Evolutionary conservation across 1,284 basidiomycete genomes (phyloP), one percentile per base, ranked within the genome.

Genomic region (Porphyrellus sp.): DNA sequence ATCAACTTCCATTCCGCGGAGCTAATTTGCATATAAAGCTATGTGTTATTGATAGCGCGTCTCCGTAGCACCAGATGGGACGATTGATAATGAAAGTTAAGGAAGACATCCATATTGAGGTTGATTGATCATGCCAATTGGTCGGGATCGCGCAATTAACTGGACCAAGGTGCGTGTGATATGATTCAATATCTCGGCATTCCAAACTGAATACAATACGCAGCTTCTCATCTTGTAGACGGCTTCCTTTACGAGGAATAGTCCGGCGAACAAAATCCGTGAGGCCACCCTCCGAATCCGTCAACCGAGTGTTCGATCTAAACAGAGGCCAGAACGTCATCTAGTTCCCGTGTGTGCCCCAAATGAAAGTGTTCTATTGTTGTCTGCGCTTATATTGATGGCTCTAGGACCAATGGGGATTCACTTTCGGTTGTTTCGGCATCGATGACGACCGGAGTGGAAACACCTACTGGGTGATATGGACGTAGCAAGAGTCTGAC

Each of bases 401-500:
- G 38, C 8, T 11, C 23, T 34, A 30, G 27, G 3, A 34, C 37
- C 24, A 13, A 13, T 30, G 21, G 20, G 20, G 33, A 40, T 37
- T 45, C n/a, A 12, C 21, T 18, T 27, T 15, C 24, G 42, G 44
- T 39, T 37, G 23, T 52, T 41, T 52, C 28, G 54, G 42, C 25
- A 43, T 50, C 9, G 15, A 21, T 28, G 33, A 46, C 6, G 11
- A 30, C 35, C 39, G 28, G 33, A 42, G 28, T 30, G 18, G 35
- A 23, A 34, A 34, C 15, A 53, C 53, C 34, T 34, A 53, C 63
- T 23, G 8, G 40, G 45, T 25, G 30, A 43, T 43, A 37, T 11
- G 72, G 24, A 5, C 11, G 41, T 11, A 38, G 28, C 42, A 25
- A 45, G 39, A 43, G 25, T 40, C 33, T 28, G 81, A 85, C 28